Evolutionary conservation across 495 filamentous ascomycete species (phyloP), one percentile per base, ranked within the genome.

Genomic region (Usnea hakonensis): DNA sequence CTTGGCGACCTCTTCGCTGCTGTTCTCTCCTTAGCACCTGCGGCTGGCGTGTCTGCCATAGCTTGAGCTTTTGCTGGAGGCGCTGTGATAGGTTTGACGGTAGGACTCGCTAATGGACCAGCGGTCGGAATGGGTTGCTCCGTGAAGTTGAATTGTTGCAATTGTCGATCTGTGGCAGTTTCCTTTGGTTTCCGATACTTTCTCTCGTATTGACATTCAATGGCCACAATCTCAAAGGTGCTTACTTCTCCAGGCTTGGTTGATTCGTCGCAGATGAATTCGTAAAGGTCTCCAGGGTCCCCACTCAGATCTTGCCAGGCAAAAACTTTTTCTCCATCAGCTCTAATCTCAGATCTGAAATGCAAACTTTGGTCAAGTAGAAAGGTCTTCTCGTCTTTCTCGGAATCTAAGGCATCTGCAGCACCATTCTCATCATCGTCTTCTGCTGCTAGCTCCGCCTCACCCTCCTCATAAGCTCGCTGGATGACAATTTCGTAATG

Each of bases 401-500:
- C 91, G 19, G 82, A 73, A 32, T 64, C 70, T 30, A 87, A 78
- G 9, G 78, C 79, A 67, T 90, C 87, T 36, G 78, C 80, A 36
- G 83, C 87, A 58, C 82, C 85, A 71, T 95, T 87, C 56, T 93
- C 90, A 14, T 77, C 87, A 68, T 90, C 89, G 60, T 92, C 89
- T 67, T 87, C 87, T 64, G 95, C 93, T 7, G 85, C 86, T 37
- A 93, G 79, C 68, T 97, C 93, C 64, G 90, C 93, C 67, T 97
- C 94, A 53, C 95, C 94, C 75, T 98, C 94, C 73, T 98, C 94
- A 78, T 91, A 97, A 60, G 91, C 95, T 60, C 94, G 81, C 71
- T 97, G 95, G 26, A 98, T 83, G 56, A 97, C 93, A 40, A 98
- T 87, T 72, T 97, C 94, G 71, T 97, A 98, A 68, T 98, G 92